Percentiles rank a stretch among this genome's conserved stretches.
Conservation (phyloP, 75 land plant species). For the Ceratopteris richardii region DNA sequence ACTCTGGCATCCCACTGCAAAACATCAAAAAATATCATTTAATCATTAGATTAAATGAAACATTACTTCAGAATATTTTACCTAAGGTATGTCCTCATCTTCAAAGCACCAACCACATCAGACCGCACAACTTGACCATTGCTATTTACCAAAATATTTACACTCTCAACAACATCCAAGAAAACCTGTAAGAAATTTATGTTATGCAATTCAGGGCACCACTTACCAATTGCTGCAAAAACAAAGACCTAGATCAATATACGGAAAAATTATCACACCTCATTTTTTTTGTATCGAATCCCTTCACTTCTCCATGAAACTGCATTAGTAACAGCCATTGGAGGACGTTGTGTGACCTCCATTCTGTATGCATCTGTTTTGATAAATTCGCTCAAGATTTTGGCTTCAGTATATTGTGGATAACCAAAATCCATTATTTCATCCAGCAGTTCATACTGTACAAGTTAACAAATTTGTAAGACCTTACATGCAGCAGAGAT, state of each 20-base stretch:
- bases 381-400: slow-evolving; percentile 96
- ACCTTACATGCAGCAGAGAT: slow-evolving; percentile 6
- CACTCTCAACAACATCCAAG: slow-evolving; percentile 99
- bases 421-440: slow-evolving; percentile 99
- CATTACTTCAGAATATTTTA: slow-evolving; percentile 9
- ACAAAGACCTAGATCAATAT: no score
- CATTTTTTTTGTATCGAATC: slow-evolving; percentile 94
- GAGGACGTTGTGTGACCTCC: slow-evolving; percentile 96
- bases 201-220: no score
- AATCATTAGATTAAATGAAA: not conserved
- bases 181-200: slow-evolving; percentile 71
- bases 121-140: slow-evolving; percentile 96
- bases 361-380: slow-evolving; percentile 99
- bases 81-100: slow-evolving; percentile 99
- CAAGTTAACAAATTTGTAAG: slow-evolving; percentile 3
- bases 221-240: no score
- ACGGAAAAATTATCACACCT: no score
- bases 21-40: slow-evolving; percentile 7
- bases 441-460: slow-evolving; percentile 95
- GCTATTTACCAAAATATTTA: slow-evolving; percentile 97
- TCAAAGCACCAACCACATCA: slow-evolving; percentile 99
- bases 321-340: slow-evolving; percentile 99
- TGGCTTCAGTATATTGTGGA: slow-evolving; percentile 98
- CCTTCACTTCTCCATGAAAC: slow-evolving; percentile 99
- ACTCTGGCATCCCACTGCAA: slow-evolving; percentile 96